Percentiles rank a stretch among this genome's conserved stretches.
These are phyloP conservation scores for Cystobasidium ongulense DNA, from an alignment of 768 basidiomycete species.

Conservation along the genomic window DNA sequence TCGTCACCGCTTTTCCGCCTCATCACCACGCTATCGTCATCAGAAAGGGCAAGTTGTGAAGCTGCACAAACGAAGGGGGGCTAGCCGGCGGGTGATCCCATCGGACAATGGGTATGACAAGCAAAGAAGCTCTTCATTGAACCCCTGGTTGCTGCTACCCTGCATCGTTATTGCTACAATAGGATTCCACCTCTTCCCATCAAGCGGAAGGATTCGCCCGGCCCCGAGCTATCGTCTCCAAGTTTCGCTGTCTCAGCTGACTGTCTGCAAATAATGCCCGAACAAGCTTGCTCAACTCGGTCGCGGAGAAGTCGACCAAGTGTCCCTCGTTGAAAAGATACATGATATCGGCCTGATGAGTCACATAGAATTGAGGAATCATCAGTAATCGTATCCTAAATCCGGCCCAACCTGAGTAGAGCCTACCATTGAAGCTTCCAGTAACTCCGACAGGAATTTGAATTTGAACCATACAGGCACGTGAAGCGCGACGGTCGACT, in stretches of 20 bases:
- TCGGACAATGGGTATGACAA: too few relatives aligned
- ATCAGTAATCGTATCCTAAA: background rate
- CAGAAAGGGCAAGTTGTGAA: constrained; percentile 16
- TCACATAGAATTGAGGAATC: constrained; percentile 38
- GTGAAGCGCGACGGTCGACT: constrained; percentile 45
- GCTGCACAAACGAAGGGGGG: too few relatives aligned
- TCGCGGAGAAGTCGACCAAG: constrained; percentile 47
- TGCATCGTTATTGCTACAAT: background rate
- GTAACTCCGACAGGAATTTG: constrained; percentile 49
- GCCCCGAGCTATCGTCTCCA: constrained; percentile 36
- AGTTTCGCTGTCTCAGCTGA: constrained; percentile 37
- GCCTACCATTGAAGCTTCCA: constrained; percentile 42
- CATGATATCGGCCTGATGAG: constrained; percentile 47
- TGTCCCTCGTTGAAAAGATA: constrained; percentile 48
- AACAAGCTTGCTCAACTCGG: constrained; percentile 47
- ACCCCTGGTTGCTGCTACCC: too few relatives aligned
- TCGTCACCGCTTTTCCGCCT: background rate
- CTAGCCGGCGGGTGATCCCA: too few relatives aligned
- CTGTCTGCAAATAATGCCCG: constrained; percentile 46
- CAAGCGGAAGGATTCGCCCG: background rate
- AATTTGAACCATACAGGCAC: constrained; percentile 49
- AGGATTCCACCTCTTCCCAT: background rate
- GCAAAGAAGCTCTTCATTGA: too few relatives aligned
- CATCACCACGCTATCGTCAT: too few relatives aligned
- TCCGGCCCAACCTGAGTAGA: background rate